Base-by-base conservation (phyloP, 2,329 filamentous ascomycete species). In the Claviceps spartinae region DNA sequence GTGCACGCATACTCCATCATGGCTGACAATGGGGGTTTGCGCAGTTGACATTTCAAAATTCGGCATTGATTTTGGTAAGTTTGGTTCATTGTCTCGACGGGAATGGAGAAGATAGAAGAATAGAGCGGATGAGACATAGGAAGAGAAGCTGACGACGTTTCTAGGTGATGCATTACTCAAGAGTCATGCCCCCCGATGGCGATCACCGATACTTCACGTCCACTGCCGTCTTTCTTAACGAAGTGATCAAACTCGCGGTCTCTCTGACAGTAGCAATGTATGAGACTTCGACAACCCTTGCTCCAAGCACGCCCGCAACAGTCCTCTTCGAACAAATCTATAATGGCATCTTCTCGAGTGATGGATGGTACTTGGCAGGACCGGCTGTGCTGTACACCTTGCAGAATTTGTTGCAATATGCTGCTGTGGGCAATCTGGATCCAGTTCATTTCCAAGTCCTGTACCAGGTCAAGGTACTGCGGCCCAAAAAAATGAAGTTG, bases 301-400 rank as follows among this genome's bases (percentile, higher is more conserved):
- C 88, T 5, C 81, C 88, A 7, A 86, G 86, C 36, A 87, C 87
- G 22, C 86, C 88, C 2, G 85, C 85, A 20, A 88, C 87, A 0
- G 81, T 87, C 1, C 75, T 96, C 18, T 87, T 94, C 63, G 78
- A 83, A 61, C 84, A 88, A 62, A 80, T 97, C 24, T 86, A 83
- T 62, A 82, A 80, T 60, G 81, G 83, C 34, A 85, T 96, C 16
- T 95, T 97, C 64, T 84, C 85, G 0, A 84, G 85, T 9, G 93
- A 97, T 64, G 89, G 89, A 59, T 97, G 91, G 91, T 95, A 95
- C 67, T 72, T 98, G 57, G 88, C 88, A 8, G 82, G 97, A 43
- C 93, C 91, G 0, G 93, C 91, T 4, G 77, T 82, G 4, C 74
- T 97, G 1, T 97, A 95, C 65, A 95, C 91, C 0, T 66, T 96